Base-by-base conservation (phyloP, 306 rosid genomes). In the Quercus alba region DNA sequence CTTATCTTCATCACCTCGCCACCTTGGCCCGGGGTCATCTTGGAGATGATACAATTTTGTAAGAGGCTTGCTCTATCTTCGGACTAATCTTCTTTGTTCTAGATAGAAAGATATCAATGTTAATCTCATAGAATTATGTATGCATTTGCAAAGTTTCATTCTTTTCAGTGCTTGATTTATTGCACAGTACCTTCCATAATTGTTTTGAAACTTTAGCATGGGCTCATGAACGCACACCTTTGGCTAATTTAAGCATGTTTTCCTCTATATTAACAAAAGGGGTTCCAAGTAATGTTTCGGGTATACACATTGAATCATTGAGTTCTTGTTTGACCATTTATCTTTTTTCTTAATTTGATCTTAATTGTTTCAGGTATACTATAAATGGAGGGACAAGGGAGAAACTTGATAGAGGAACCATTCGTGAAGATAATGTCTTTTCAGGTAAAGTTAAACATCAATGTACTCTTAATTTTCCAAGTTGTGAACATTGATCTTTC, bases 321-420 rank as follows among this genome's bases (percentile, higher is more conserved):
- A 71, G 15, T 70, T 75, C 52, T 28, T 74, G 72, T 13, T 52
- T 80, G 74, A 79, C 72, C 66, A 4, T 12, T 79, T 66, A 69
- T 73, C 74, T 58, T 70, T 73, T 73, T 23, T 23, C 38, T 31
- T 18, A 5, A 44, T 31, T 56, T 57, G 20, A 51, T 77, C 63
- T 69, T 74, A 75, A 67, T 67, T 72, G 56, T 61, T 79, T 66
- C 83, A 94, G 99, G 84, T 94, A 94, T 84, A 94, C 97, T 67
- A 94, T 97, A 82, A 97, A 94, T 85, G 99, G 99, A 84, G 99
- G 97, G 25, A n/a, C 90, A 11, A 88, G 91, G 88, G 97, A 91
- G 73, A 83, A 79, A 78, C 97, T 94, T 64, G 87, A 90, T 80
- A 93, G 90, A 86, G 97, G 99, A 85, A 91, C 99, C 59, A 93